phyloP scores from a whole-genome alignment of 192 early-diverging fungal genomes.

The Mortierella hygrophila region DNA sequence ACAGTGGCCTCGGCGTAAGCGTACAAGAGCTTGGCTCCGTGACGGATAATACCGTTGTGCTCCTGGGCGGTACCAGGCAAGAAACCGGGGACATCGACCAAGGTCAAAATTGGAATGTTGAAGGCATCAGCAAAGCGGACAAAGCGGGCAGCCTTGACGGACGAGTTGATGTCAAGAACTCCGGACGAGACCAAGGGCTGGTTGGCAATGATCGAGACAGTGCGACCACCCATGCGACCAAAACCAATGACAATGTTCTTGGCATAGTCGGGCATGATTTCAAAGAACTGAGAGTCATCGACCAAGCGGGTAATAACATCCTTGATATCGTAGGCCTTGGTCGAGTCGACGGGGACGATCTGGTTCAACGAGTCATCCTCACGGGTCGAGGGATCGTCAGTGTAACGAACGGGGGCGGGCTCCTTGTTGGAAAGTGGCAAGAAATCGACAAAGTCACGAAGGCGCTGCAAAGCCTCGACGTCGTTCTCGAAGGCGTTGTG shows the following conservation, averaged over 20 bases:
- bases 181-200: slow-evolving; percentile 96
- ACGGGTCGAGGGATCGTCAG: slow-evolving; percentile 74
- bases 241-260: slow-evolving; percentile 95
- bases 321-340: slow-evolving; percentile 96
- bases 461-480: slow-evolving; percentile 84
- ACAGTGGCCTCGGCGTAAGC: slow-evolving; percentile 97
- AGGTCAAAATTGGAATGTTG: slow-evolving; percentile 92
- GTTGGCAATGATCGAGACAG: slow-evolving; percentile 93
- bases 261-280: slow-evolving; percentile 93
- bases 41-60: slow-evolving; percentile 95
- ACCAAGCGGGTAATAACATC: slow-evolving; percentile 85
- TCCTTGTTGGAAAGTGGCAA: slow-evolving; percentile 89
- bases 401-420: slow-evolving; percentile 70
- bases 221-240: slow-evolving; percentile 85
- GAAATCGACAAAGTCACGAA: slow-evolving; percentile 91
- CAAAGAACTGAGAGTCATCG: slow-evolving; percentile 90
- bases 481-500: slow-evolving; percentile 96
- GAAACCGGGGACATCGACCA: slow-evolving; percentile 98
- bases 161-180: slow-evolving; percentile 94
- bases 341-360: slow-evolving; percentile 91
- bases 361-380: slow-evolving; percentile 85
- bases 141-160: slow-evolving; percentile 95
- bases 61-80: slow-evolving; percentile 95
- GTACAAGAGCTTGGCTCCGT: slow-evolving; percentile 96
- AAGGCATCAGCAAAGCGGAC: slow-evolving; percentile 98